phyloP scores from a whole-genome alignment of 129 eudicot species.

The Chrysanthemum lavandulifolium region DNA sequence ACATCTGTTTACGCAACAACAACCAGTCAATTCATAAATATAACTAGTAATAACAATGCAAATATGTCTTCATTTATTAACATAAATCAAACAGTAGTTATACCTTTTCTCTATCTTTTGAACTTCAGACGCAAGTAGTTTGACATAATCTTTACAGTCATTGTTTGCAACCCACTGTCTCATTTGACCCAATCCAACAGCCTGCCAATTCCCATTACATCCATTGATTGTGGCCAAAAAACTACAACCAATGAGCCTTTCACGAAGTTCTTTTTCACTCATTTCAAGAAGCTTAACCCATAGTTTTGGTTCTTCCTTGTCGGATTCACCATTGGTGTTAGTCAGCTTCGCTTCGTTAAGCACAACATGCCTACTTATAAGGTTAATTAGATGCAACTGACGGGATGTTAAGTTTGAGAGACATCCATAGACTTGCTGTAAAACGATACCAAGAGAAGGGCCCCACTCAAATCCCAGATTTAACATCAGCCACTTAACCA shows the following conservation, averaged over 20 bases:
- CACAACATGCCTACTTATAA: slow-evolving; percentile 59
- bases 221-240: slow-evolving; percentile 40
- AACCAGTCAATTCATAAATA: not conserved
- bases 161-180: slow-evolving; percentile 57
- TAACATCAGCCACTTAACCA: slow-evolving; percentile 56
- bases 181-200: slow-evolving; percentile 68
- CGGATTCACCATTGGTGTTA: slow-evolving; percentile 25
- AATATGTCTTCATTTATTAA: not conserved
- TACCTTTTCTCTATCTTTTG: slow-evolving; percentile 62
- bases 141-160: slow-evolving; percentile 34
- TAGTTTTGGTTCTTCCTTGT: slow-evolving; percentile 36
- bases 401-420: slow-evolving; percentile 57
- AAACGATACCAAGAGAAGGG: slow-evolving; percentile 23
- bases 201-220: slow-evolving; percentile 40
- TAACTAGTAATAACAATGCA: not conserved
- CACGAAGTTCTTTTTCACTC: slow-evolving; percentile 68
- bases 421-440: slow-evolving; percentile 28
- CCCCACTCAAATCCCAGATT: slow-evolving; percentile 35
- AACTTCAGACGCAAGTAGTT: slow-evolving; percentile 49
- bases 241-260: slow-evolving; percentile 59
- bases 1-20: slow-evolving; percentile 20
- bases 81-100: not conserved
- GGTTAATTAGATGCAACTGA: slow-evolving; percentile 68
- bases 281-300: slow-evolving; percentile 56
- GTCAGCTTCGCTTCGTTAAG: slow-evolving; percentile 36